Base-by-base conservation (phyloP, 768 basidiomycete genomes). In the Rhodotorula sphaerocarpa region DNA sequence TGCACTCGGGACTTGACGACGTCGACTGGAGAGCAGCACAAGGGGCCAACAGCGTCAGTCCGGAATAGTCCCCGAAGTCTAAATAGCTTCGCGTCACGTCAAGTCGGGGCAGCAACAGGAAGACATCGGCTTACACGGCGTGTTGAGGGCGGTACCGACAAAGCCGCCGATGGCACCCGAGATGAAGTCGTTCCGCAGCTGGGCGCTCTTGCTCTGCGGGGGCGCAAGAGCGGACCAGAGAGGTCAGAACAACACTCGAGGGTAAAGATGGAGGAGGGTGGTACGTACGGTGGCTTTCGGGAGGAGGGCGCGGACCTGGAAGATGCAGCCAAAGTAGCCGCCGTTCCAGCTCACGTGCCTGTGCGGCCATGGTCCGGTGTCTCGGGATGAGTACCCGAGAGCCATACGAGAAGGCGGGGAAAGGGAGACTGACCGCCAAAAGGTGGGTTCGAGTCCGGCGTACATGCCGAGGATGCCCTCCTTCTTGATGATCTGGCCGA, bases 1-100 rank as follows among this genome's bases (percentile, higher is more conserved):
- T 99, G 95, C 43, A 97, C 91, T 50, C 93, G 86, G 21, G 90
- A 91, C 77, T 97, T 96, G 64, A 95, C 88, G 66, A 97, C 91
- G 61, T 79, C 78, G 73, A 78, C 86, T 93, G 67, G 20, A 50
- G 27, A 12, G 9, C n/a, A n/a, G n/a, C n/a, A n/a, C n/a, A n/a
- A n/a, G n/a, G n/a, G n/a, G n/a, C n/a, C n/a, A n/a, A n/a, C n/a
- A n/a, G n/a, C n/a, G n/a, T n/a, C n/a, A n/a, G n/a, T n/a, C n/a
- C n/a, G n/a, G n/a, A n/a, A n/a, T n/a, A n/a, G n/a, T n/a, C n/a
- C n/a, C n/a, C n/a, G n/a, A n/a, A n/a, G n/a, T n/a, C n/a, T n/a
- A n/a, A n/a, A n/a, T n/a, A n/a, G n/a, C n/a, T n/a, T n/a, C n/a
- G n/a, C n/a, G n/a, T n/a, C n/a, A n/a, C n/a, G 7, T n/a, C 20